Evolutionary conservation across 2,329 filamentous ascomycete genomes (phyloP), one percentile per base, ranked within the genome.

Genomic region (Fusarium guadeloupense): DNA sequence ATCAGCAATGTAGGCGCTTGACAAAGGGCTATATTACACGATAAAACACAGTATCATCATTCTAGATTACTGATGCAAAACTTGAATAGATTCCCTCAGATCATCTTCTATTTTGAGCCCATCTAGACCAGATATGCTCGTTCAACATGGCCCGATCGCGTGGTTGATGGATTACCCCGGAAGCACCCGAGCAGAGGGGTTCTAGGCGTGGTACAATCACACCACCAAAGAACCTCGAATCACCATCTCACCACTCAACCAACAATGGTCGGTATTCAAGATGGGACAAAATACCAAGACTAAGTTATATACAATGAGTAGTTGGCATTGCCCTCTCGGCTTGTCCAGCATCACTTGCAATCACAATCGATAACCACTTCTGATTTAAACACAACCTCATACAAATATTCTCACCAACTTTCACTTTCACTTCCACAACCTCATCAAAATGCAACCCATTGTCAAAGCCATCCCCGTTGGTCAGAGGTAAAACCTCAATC

Each of bases 171-270:
- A 26, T 50, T 41, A 26, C 38, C 28, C 59, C 60, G 60, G 60
- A 47, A 46, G 59, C 42, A 54, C 55, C 59, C 60, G 59, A 38
- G 43, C 30, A 45, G 59, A 54, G 38, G 26, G 26, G 5, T 28
- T 9, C 41, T 37, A 37, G 45, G 26, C 42, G 17, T 41, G 45
- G 25, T 25, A 25, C 28, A 21, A 64, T 64, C 38, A 53, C 50
- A 64, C 60, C 60, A 63, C 59, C 44, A 17, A 34, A 34, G 28
- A n/a, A 44, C 37, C 55, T 61, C 60, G 60, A 61, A 64, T 56
- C 60, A 25, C 50, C 55, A 53, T n/a, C 14, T 30, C 40, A 59
- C 48, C 60, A 64, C 45, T 51, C 49, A 44, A 64, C 42, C 5
- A 14, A 45, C 25, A 10, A 9, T 8, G 10, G 10, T 4, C 25